Evolutionary conservation across 2,329 filamentous ascomycete genomes (phyloP).

Genomic region (Lasiodiplodia theobromae): DNA sequence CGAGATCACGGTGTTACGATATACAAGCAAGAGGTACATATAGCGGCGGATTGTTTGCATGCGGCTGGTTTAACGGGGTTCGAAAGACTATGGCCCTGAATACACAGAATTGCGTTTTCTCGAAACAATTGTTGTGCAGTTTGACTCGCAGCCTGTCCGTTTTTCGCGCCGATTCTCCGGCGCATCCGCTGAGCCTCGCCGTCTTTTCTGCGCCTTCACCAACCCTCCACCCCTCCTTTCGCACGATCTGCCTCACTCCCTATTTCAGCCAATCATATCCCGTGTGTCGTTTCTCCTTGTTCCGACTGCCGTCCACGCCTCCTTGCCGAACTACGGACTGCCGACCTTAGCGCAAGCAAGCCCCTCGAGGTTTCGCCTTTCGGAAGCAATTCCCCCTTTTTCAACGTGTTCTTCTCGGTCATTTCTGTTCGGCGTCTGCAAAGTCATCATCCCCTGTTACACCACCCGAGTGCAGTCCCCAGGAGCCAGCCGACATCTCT

Average conservation of each 20-base stretch:
- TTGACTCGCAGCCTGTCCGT: slow-evolving; percentile 21
- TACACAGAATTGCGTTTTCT: slow-evolving; percentile 5
- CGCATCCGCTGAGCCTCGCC: slow-evolving; percentile 22
- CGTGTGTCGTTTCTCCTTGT: background rate
- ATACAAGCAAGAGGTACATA: slow-evolving; percentile 1
- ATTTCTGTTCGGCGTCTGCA: background rate
- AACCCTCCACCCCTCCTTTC: slow-evolving; percentile 8
- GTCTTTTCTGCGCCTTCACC: slow-evolving; percentile 23
- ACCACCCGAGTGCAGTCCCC: background rate
- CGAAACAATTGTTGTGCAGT: slow-evolving; percentile 3
- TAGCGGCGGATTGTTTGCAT: background rate
- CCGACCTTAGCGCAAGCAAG: background rate
- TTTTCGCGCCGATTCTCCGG: slow-evolving; percentile 24
- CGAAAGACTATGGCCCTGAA: background rate
- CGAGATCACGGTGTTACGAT: slow-evolving; percentile 15
- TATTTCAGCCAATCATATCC: slow-evolving; percentile 18
- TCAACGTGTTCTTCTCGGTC: slow-evolving; percentile 19
- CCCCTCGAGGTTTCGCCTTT: background rate
- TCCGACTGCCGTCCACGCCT: background rate
- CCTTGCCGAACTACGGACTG: background rate
- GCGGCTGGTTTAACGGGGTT: background rate
- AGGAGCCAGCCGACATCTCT: background rate
- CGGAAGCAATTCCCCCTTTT: background rate
- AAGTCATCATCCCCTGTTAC: background rate
- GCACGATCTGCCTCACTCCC: slow-evolving; percentile 22